A percentile compares a stretch with the other conserved stretches of the same genome.
phyloP scores from a whole-genome alignment of 1,284 basidiomycete genomes.

The Tetrapyrgos nigripes region DNA sequence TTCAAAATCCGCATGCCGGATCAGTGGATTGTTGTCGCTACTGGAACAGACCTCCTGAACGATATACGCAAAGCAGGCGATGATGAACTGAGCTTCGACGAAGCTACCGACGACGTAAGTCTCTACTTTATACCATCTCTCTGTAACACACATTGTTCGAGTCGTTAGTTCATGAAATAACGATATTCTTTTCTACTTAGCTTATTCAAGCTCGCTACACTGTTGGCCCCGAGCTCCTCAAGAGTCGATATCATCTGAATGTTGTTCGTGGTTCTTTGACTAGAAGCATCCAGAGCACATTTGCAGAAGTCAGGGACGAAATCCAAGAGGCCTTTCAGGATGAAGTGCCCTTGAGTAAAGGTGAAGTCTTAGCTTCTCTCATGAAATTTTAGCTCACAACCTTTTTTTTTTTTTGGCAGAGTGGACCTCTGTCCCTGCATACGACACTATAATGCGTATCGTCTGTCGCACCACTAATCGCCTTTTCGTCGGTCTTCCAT shows the following conservation, averaged over 20 bases:
- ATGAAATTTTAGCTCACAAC: too few relatives aligned
- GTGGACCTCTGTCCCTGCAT: conserved; percentile 32
- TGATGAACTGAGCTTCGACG: conserved; percentile 34
- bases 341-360: conserved; percentile 30
- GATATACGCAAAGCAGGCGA: conserved; percentile 40
- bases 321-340: conserved; percentile 39
- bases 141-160: too few relatives aligned
- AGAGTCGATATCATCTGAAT: too few relatives aligned
- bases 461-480: conserved; percentile 35
- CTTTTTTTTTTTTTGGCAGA: conserved; percentile 21
- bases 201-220: too few relatives aligned
- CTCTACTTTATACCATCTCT: too few relatives aligned
- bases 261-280: conserved; percentile 44
- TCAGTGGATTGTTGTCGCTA: conserved; percentile 36
- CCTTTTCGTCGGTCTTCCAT: conserved; percentile 38
- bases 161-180: too few relatives aligned
- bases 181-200: too few relatives aligned
- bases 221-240: too few relatives aligned
- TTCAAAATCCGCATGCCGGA: conserved; percentile 38
- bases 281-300: conserved; percentile 40
- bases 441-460: conserved; percentile 22
- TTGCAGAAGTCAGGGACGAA: conserved; percentile 45
- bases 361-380: too few relatives aligned
- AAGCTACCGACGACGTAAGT: conserved; percentile 29
- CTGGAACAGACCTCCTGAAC: conserved; percentile 34